Evolutionary conservation across 352 stramenopile species (phyloP), one percentile per base, ranked within the genome.

Genomic region (Globisporangium orthogonon): DNA sequence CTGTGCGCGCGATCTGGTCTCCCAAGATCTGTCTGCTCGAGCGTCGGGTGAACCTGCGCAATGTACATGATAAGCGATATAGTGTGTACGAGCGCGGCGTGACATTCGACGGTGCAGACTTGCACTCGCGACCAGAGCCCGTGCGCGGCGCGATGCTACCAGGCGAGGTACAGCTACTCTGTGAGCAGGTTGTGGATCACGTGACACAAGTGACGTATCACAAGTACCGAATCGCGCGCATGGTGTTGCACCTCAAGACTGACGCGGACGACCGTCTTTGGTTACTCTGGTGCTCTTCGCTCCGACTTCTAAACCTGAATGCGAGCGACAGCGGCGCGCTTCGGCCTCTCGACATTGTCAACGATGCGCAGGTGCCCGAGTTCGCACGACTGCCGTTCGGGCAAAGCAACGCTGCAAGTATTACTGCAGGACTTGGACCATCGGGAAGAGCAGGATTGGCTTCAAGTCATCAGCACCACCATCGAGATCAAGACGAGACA

Each of bases 161-260:
- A 0, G 83, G 77, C 0, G 87, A 94, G 64, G 74, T 98, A 3
- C 90, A 98, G 67, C 69, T 78, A 17, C 76, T 98, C 3, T 98
- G 94, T 53, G 87, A 98, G 58, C 76, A 89, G 54, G 72, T 98
- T 31, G 92, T 98, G 3, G 77, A 89, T 35, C 93, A 98, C 66
- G 92, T 98, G 40, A 87, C 85, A 18, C 79, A 96, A 41, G 87
- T 98, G 29, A 85, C 81, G 10, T 96, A 97, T 60, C 83, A 95
- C 62, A 95, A 97, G 63, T 80, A 86, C 50, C 84, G 87, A 49
- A 97, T 98, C 59, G 88, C 78, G 18, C 79, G 93, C 45, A 97
- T 98, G 86, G 91, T 97, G n/a, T 46, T 98, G 6, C 96, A 98
- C 62, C 93, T 99, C 58, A 98, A 98, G 67, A 79, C 93, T 13